Evolutionary conservation across 1,139 yeast species (phyloP).

Genomic region (Zhuliangozyma parablackwelliae): DNA sequence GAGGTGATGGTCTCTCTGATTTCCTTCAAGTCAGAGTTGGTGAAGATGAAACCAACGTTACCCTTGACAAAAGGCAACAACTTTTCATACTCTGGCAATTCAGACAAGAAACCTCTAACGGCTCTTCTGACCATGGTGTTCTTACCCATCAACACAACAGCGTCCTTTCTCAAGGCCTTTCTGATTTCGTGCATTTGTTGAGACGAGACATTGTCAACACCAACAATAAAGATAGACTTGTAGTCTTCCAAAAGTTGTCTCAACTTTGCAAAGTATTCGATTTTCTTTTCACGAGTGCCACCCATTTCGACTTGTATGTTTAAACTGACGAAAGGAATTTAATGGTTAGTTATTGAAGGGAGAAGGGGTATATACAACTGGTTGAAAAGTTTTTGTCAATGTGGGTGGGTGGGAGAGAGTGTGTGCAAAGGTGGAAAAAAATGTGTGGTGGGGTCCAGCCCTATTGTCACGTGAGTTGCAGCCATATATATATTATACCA

Average conservation of each 20-base stretch:
- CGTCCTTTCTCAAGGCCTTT: slow-evolving; percentile 92
- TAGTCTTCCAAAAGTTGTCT: slow-evolving; percentile 93
- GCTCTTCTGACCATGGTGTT: slow-evolving; percentile 99
- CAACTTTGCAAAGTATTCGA: slow-evolving; percentile 90
- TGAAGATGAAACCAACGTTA: slow-evolving; percentile 99
- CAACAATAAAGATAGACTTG: slow-evolving; percentile 97
- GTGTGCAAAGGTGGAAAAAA: slow-evolving; percentile 2
- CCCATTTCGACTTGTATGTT: slow-evolving; percentile 90
- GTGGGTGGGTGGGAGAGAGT: neutral
- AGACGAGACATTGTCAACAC: slow-evolving; percentile 99
- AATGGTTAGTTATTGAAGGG: slow-evolving; percentile 45
- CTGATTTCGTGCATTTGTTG: slow-evolving; percentile 99
- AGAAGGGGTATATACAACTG: neutral
- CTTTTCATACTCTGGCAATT: slow-evolving; percentile 95
- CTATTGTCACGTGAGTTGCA: slow-evolving; percentile 1
- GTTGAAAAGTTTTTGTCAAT: neutral
- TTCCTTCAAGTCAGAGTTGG: slow-evolving; percentile 89
- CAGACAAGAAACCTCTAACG: slow-evolving; percentile 89
- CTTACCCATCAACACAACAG: slow-evolving; percentile 98
- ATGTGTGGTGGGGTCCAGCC: neutral
- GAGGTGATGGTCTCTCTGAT: slow-evolving; percentile 82
- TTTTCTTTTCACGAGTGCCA: slow-evolving; percentile 98
- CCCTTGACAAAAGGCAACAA: slow-evolving; percentile 93
- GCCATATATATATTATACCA: neutral
- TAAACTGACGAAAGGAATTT: slow-evolving; percentile 84